Percentiles rank a stretch among this genome's conserved stretches.
phyloP scores from a whole-genome alignment of 2,329 filamentous ascomycete species.

The Rutstroemia sp. region DNA sequence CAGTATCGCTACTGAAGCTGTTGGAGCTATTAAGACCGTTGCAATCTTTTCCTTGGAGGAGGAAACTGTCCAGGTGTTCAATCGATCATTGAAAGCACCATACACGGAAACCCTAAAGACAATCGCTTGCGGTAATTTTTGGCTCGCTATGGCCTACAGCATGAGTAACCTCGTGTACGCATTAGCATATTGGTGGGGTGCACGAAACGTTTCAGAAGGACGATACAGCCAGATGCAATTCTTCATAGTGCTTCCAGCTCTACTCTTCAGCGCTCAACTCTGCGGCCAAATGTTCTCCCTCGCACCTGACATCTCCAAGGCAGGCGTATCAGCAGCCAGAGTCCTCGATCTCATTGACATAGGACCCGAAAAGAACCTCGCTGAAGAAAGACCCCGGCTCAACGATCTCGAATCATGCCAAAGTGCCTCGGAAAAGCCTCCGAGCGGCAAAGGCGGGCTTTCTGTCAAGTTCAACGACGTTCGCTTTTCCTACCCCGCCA shows the following conservation, averaged over 20 bases:
- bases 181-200: conserved; percentile 74
- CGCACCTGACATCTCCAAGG: conserved; percentile 63
- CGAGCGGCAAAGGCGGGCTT: neutral
- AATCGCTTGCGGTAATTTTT: conserved; percentile 40
- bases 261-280: conserved; percentile 64
- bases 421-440: neutral
- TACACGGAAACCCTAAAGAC: conserved; percentile 43
- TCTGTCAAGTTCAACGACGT: conserved; percentile 45
- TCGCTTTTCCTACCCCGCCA: conserved; percentile 57
- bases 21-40: conserved; percentile 57
- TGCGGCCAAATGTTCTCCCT: conserved; percentile 70
- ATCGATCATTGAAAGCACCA: conserved; percentile 41
- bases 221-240: conserved; percentile 58
- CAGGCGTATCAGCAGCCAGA: conserved; percentile 50
- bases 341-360: conserved; percentile 46
- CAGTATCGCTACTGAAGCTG: conserved; percentile 40
- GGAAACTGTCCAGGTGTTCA: conserved; percentile 47
- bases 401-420: neutral
- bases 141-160: conserved; percentile 51
- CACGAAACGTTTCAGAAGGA: conserved; percentile 60
- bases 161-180: conserved; percentile 63
- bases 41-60: conserved; percentile 47
- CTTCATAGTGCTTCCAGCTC: conserved; percentile 63
- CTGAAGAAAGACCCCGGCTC: neutral
- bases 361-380: conserved; percentile 18